Conservation (phyloP, 2,329 filamentous ascomycete species). For the Penicillium sp. region DNA sequence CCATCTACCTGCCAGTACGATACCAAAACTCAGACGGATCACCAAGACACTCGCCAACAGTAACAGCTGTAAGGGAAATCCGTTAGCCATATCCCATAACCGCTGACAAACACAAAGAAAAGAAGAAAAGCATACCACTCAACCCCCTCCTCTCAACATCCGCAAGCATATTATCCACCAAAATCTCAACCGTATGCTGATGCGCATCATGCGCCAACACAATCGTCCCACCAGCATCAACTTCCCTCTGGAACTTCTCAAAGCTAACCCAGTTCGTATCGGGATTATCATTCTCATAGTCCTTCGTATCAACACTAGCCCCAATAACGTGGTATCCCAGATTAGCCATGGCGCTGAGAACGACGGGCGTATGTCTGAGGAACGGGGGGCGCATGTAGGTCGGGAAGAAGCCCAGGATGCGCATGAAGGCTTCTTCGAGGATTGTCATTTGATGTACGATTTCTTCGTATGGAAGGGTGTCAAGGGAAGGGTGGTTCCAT, state of each 20-base stretch:
- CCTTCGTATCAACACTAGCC: conserved; percentile 45
- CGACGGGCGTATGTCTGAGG: conserved; percentile 34
- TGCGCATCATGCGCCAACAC: conserved; percentile 41
- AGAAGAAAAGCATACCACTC: conserved; percentile 22
- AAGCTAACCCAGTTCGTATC: conserved; percentile 30
- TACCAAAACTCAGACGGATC: conserved; percentile 57
- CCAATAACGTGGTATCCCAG: conserved; percentile 49
- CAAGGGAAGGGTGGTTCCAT: conserved; percentile 43
- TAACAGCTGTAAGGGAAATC: conserved; percentile 42
- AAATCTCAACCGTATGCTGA: conserved; percentile 33
- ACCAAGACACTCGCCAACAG: conserved; percentile 58
- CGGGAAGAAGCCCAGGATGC: conserved; percentile 46
- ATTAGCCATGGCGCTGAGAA: conserved; percentile 37
- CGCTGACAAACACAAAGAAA: not conserved
- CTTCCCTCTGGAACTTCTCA: conserved; percentile 31
- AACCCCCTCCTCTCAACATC: conserved; percentile 45
- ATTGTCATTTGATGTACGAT: conserved; percentile 42
- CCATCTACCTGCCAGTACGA: conserved; percentile 17
- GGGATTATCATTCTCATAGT: conserved; percentile 39
- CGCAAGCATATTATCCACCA: conserved; percentile 36
- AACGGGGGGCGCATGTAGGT: conserved; percentile 52
- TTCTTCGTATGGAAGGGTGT: conserved; percentile 30
- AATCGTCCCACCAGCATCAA: conserved; percentile 35
- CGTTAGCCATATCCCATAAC: not conserved
- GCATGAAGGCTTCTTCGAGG: conserved; percentile 41